These are phyloP conservation scores for Salvia rosmarinus DNA, from an alignment of 257 asterid species.

Conservation along the genomic window DNA sequence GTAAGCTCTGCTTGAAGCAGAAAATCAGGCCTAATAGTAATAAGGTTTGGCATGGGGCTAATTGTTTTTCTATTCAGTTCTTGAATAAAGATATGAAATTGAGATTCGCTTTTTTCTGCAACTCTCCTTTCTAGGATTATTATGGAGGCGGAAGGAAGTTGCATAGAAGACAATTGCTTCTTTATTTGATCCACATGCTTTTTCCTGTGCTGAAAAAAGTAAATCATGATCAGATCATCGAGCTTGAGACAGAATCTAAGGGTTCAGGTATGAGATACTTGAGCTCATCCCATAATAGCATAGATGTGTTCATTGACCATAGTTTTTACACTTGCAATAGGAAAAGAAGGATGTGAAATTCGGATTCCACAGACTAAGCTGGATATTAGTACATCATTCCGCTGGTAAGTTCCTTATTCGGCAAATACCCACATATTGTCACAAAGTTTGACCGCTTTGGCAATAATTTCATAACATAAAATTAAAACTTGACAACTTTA, in stretches of 20 bases:
- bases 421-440: too few relatives aligned
- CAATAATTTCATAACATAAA: too few relatives aligned
- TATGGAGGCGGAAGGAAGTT: slow-evolving; percentile 56
- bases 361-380: slow-evolving; percentile 56
- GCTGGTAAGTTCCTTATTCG: slow-evolving; percentile 62
- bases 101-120: slow-evolving; percentile 33
- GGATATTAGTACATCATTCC: slow-evolving; percentile 40
- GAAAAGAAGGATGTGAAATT: slow-evolving; percentile 55
- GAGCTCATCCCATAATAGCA: slow-evolving; percentile 22
- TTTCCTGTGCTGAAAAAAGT: slow-evolving; percentile 79
- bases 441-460: too few relatives aligned
- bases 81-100: slow-evolving; percentile 26
- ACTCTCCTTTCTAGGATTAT: slow-evolving; percentile 55
- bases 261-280: slow-evolving; percentile 56
- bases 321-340: slow-evolving; percentile 45
- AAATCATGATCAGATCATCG: slow-evolving; percentile 64
- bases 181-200: slow-evolving; percentile 69
- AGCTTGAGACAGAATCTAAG: slow-evolving; percentile 74
- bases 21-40: slow-evolving; percentile 43
- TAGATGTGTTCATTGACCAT: slow-evolving; percentile 23
- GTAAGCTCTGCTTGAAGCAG: slow-evolving; percentile 67
- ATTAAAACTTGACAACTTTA: too few relatives aligned
- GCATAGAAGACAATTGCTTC: slow-evolving; percentile 62
- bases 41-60: slow-evolving; percentile 61
- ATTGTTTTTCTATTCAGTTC: slow-evolving; percentile 12